phyloP scores from a whole-genome alignment of 768 basidiomycete genomes.

The Agaricus sinodeliciosus region DNA sequence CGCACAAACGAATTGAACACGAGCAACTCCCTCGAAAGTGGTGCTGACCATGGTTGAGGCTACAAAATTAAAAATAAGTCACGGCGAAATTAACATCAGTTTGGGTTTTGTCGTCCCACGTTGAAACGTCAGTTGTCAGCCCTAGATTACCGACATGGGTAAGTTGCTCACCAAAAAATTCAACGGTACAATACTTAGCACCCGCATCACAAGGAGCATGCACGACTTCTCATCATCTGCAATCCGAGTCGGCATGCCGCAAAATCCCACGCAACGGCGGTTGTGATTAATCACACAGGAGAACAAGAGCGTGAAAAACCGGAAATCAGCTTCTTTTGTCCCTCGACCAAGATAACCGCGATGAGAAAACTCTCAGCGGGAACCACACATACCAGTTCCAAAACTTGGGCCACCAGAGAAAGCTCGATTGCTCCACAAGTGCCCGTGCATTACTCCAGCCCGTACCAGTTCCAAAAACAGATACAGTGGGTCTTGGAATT shows the following conservation, averaged over 20 bases:
- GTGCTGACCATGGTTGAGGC: conserved; percentile 92
- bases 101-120: background rate
- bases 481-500: conserved; percentile 96
- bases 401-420: conserved; percentile 96
- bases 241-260: background rate
- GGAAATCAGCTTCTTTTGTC: conserved; percentile 8
- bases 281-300: background rate
- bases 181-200: conserved; percentile 90
- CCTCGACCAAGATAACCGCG: background rate
- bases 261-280: background rate
- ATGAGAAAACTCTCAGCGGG: conserved; percentile 14
- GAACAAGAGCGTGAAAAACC: background rate
- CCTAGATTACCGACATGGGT: background rate
- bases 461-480: conserved; percentile 92
- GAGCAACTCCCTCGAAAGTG: conserved; percentile 90
- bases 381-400: conserved; percentile 61
- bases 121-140: background rate
- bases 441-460: conserved; percentile 95
- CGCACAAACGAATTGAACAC: conserved; percentile 98
- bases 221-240: conserved; percentile 88
- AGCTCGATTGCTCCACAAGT: conserved; percentile 80
- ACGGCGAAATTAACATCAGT: conserved; percentile 4
- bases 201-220: conserved; percentile 95
- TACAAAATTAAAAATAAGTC: conserved; percentile 23
- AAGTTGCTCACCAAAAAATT: conserved; percentile 74